Evolutionary conservation across 257 asterid species (phyloP).

Genomic region (Jacaranda mimosifolia): DNA sequence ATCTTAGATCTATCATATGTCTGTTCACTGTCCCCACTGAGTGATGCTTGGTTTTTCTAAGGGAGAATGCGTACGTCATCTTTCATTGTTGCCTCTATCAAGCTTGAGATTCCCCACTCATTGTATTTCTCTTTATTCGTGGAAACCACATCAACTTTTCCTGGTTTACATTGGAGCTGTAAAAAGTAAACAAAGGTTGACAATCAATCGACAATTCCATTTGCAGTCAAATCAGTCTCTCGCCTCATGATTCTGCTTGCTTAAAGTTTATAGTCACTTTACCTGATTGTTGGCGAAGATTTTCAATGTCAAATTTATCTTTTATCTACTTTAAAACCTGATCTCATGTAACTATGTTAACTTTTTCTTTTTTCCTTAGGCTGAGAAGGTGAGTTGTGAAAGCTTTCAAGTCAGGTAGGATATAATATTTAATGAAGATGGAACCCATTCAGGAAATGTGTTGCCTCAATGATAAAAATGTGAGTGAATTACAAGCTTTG

Average conservation of each 20-base stretch:
- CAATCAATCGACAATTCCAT: conserved; percentile 41
- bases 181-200: conserved; percentile 37
- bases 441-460: conserved; percentile 44
- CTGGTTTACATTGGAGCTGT: conserved; percentile 21
- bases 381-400: conserved; percentile 19
- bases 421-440: conserved; percentile 39
- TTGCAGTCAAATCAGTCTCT: conserved; percentile 42
- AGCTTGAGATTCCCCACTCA: conserved; percentile 57
- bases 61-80: conserved; percentile 52
- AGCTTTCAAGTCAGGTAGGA: conserved; percentile 45
- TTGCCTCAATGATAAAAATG: conserved; percentile 28
- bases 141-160: conserved; percentile 30
- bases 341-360: neutral
- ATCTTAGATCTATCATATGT: conserved; percentile 34
- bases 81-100: conserved; percentile 48
- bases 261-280: conserved; percentile 23
- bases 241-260: conserved; percentile 38
- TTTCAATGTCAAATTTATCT: conserved; percentile 12
- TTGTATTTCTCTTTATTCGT: conserved; percentile 14
- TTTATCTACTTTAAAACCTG: conserved; percentile 12
- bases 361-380: neutral
- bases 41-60: conserved; percentile 47
- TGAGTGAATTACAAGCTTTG: conserved; percentile 44
- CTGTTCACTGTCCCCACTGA: conserved; percentile 54
- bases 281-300: neutral